Conservation (phyloP, 2,329 filamentous ascomycete species). For the Colletotrichum lindemuthianum region DNA sequence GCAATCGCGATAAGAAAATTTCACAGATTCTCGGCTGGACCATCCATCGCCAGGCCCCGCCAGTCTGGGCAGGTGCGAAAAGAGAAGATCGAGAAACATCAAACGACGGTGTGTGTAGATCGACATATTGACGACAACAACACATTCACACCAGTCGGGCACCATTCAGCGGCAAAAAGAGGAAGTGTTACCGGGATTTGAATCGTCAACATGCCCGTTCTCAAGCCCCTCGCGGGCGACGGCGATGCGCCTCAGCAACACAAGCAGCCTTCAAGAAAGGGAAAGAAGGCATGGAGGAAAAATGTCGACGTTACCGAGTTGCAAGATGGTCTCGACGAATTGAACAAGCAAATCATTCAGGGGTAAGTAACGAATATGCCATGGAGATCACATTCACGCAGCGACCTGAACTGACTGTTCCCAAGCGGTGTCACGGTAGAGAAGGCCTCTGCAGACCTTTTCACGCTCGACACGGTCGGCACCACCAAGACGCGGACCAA, state of each 20-base stretch:
- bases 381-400: too few species aligned
- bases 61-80: slow-evolving; percentile 11
- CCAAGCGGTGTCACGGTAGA: slow-evolving; percentile 85
- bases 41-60: slow-evolving; percentile 22
- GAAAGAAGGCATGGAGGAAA: slow-evolving; percentile 98
- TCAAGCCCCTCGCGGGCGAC: slow-evolving; percentile 59
- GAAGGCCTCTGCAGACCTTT: slow-evolving; percentile 84
- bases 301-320: slow-evolving; percentile 95
- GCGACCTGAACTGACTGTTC: not conserved
- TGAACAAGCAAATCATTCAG: slow-evolving; percentile 90
- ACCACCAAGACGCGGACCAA: slow-evolving; percentile 73
- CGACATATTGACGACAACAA: slow-evolving; percentile 20
- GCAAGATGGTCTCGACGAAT: slow-evolving; percentile 80
- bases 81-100: slow-evolving; percentile 5
- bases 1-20: slow-evolving; percentile 30
- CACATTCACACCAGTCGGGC: not conserved
- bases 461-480: slow-evolving; percentile 81
- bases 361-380: slow-evolving; percentile 65
- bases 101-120: slow-evolving; percentile 11
- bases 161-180: not conserved
- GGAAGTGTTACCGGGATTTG: not conserved
- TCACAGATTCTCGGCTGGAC: slow-evolving; percentile 10
- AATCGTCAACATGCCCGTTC: slow-evolving; percentile 60
- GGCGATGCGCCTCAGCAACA: slow-evolving; percentile 78
- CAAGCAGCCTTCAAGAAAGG: slow-evolving; percentile 92